A percentile compares a stretch with the other conserved stretches of the same genome.
Conservation (phyloP, 441 rosid species). For the Gossypium gossypioides region DNA sequence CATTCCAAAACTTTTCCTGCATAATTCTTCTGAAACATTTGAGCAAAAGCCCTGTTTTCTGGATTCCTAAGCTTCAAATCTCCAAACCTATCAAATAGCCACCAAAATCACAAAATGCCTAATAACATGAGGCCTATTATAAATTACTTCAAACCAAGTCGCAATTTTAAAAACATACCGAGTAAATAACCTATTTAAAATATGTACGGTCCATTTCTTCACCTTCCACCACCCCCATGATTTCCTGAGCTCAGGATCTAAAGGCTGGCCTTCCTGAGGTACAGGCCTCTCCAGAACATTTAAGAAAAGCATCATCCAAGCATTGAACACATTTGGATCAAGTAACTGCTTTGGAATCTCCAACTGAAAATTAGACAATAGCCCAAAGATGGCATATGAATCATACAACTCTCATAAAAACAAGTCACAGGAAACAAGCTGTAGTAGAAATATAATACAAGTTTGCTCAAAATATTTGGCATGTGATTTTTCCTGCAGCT, state of each 20-base stretch:
- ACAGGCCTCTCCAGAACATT: conserved; percentile 85
- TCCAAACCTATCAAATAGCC: conserved; percentile 60
- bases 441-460: not conserved
- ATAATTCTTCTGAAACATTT: conserved; percentile 80
- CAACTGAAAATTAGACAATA: conserved; percentile 43
- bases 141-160: not conserved
- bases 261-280: conserved; percentile 80
- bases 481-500: not conserved
- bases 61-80: conserved; percentile 87
- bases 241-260: conserved; percentile 79
- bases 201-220: conserved; percentile 96
- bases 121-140: not conserved
- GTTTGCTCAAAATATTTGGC: not conserved
- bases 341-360: conserved; percentile 90
- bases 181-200: conserved; percentile 83
- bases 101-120: not conserved
- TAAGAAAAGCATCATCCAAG: conserved; percentile 92
- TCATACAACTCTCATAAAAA: not conserved
- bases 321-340: conserved; percentile 73
- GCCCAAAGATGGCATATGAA: conserved; percentile 2
- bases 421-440: not conserved
- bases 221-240: conserved; percentile 99
- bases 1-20: conserved; percentile 91
- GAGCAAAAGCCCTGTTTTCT: conserved; percentile 81
- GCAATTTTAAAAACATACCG: conserved; percentile 36